A percentile compares a stretch with the other conserved stretches of the same genome.
Conservation (phyloP, 306 rosid genomes). For the Mimosa pudica region DNA sequence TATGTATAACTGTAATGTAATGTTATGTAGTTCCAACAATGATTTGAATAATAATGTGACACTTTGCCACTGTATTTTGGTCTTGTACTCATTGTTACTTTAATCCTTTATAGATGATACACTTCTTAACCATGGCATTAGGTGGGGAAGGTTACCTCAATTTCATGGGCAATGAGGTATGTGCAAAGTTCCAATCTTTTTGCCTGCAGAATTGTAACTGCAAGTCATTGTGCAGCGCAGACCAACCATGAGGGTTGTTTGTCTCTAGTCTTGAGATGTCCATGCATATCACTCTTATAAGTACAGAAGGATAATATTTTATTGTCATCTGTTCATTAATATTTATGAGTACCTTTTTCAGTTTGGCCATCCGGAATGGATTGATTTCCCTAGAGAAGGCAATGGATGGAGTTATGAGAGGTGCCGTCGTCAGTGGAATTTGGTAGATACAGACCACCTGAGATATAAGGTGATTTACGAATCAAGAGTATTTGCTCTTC, state of each 20-base stretch:
- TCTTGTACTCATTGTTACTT: conserved; percentile 33
- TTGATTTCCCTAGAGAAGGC: conserved; percentile 99
- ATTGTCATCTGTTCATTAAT: conserved; percentile 25
- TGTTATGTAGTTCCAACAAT: conserved; percentile 3
- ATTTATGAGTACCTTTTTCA: conserved; percentile 34
- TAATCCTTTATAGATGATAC: conserved; percentile 78
- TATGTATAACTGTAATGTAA: neutral
- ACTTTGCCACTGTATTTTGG: conserved; percentile 13
- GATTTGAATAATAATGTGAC: conserved; percentile 18
- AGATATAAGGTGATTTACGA: conserved; percentile 68
- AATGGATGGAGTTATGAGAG: conserved; percentile 95
- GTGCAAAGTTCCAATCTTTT: conserved; percentile 32
- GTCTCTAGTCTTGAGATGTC: conserved; percentile 3
- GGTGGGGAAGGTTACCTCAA: conserved; percentile 99
- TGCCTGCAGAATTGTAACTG: conserved; percentile 27
- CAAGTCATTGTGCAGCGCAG: conserved; percentile 11
- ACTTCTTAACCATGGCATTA: conserved; percentile 88
- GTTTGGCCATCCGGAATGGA: conserved; percentile 99
- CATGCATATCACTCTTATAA: conserved; percentile 22
- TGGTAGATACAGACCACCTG: conserved; percentile 81
- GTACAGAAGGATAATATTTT: conserved; percentile 14
- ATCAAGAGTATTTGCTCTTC: neutral
- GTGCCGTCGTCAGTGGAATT: conserved; percentile 95
- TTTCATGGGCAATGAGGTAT: conserved; percentile 99
- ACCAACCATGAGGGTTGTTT: neutral